These are phyloP conservation scores for Papiliotrema flavescens DNA, from an alignment of 1,284 basidiomycete species.

Conservation along the genomic window DNA sequence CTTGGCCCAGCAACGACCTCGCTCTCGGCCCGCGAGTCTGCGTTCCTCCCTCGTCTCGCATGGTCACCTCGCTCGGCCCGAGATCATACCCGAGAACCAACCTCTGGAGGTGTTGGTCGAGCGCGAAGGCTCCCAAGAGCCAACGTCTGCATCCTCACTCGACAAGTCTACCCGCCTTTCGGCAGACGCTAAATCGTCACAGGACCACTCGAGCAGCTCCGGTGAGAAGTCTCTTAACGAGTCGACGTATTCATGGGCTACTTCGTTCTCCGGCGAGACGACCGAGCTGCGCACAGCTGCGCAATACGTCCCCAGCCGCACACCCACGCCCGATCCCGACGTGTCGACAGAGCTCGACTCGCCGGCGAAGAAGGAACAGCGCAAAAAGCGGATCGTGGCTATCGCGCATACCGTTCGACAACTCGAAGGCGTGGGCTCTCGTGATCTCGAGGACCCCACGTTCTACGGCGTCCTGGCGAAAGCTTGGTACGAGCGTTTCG, in stretches of 20 bases:
- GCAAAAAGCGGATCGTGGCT: conserved; percentile 29
- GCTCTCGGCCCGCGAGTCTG: not conserved
- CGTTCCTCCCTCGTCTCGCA: not conserved
- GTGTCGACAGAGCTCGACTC: conserved; percentile 11
- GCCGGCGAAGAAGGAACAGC: conserved; percentile 15
- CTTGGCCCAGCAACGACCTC: not conserved
- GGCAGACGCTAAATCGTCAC: conserved; percentile 3
- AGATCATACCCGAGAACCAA: not conserved
- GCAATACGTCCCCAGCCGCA: conserved; percentile 19
- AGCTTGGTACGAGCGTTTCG: conserved; percentile 30
- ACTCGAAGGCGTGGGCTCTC: conserved; percentile 29
- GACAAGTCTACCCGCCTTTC: not conserved
- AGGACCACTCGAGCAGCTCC: no score
- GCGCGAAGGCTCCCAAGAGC: not conserved
- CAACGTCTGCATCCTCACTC: not conserved
- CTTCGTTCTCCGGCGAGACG: conserved; percentile 34
- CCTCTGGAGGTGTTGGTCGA: conserved; percentile 5
- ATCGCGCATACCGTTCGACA: conserved; percentile 34
- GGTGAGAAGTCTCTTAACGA: conserved; percentile 9
- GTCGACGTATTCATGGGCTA: conserved; percentile 37
- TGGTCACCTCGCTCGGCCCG: not conserved
- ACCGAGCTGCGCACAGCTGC: conserved; percentile 28
- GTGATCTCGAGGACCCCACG: conserved; percentile 30
- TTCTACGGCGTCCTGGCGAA: conserved; percentile 23
- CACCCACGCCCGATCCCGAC: not conserved